phyloP scores from a whole-genome alignment of 768 basidiomycete genomes.

The Hebeloma cylindrosporum region DNA sequence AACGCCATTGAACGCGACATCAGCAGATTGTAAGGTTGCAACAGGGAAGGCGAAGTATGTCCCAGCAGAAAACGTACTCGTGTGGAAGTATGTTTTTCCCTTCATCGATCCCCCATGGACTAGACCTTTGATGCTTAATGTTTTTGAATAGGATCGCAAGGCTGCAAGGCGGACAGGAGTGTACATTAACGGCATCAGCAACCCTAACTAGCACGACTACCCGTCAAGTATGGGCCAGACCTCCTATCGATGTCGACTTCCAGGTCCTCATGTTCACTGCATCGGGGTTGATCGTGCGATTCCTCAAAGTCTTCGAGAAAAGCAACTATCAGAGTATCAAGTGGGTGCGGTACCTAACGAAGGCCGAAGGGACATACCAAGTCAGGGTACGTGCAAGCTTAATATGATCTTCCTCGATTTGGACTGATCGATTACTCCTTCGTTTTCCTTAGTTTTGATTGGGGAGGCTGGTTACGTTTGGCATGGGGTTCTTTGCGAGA shows the following conservation, averaged over 20 bases:
- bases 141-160: conserved; percentile 68
- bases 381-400: conserved; percentile 67
- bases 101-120: not conserved
- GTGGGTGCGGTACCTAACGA: conserved; percentile 94
- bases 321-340: conserved; percentile 91
- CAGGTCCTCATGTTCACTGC: conserved; percentile 99
- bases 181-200: conserved; percentile 80
- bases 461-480: too few relatives aligned
- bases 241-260: conserved; percentile 98
- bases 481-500: too few relatives aligned
- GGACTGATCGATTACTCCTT: not conserved
- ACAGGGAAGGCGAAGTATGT: conserved; percentile 97
- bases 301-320: conserved; percentile 98
- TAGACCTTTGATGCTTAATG: conserved; percentile 1
- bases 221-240: conserved; percentile 95
- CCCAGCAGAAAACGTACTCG: conserved; percentile 91
- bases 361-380: conserved; percentile 92
- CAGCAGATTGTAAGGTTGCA: conserved; percentile 87
- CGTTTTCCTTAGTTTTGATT: not conserved
- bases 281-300: conserved; percentile 93
- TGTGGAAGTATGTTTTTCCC: conserved; percentile 85
- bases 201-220: conserved; percentile 84
- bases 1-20: conserved; percentile 92
- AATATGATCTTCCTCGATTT: not conserved
- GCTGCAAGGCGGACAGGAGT: conserved; percentile 91